phyloP scores from a whole-genome alignment of 2,329 filamentous ascomycete species.

The Fusarium protoensiforme region DNA sequence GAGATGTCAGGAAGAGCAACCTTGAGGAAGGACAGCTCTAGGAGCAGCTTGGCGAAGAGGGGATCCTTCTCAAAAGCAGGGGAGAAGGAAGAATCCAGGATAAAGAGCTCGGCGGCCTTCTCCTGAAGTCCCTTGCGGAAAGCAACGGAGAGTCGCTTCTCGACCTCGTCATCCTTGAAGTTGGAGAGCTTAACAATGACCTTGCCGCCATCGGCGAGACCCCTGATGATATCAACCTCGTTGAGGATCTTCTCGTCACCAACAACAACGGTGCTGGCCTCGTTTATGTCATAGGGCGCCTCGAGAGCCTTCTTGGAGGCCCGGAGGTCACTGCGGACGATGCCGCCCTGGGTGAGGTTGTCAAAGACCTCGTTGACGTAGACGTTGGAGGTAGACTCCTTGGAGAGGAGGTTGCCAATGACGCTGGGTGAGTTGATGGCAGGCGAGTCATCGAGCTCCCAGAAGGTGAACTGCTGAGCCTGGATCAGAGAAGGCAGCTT shows the following conservation, averaged over 20 bases:
- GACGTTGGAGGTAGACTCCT: slow-evolving; percentile 74
- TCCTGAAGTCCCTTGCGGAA: slow-evolving; percentile 78
- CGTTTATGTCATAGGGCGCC: slow-evolving; percentile 81
- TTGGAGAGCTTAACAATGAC: slow-evolving; percentile 81
- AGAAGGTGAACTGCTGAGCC: slow-evolving; percentile 90
- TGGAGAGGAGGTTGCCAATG: slow-evolving; percentile 71
- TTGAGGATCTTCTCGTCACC: slow-evolving; percentile 83
- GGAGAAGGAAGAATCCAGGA: slow-evolving; percentile 78
- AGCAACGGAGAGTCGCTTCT: slow-evolving; percentile 81
- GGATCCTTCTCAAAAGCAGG: slow-evolving; percentile 75
- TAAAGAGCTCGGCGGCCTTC: slow-evolving; percentile 76
- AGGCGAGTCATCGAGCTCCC: slow-evolving; percentile 84
- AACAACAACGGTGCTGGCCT: slow-evolving; percentile 83
- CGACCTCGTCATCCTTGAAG: slow-evolving; percentile 87
- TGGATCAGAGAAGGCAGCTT: slow-evolving; percentile 59
- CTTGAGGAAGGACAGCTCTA: slow-evolving; percentile 86
- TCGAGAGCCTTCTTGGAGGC: slow-evolving; percentile 86
- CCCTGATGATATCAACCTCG: slow-evolving; percentile 78
- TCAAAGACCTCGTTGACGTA: slow-evolving; percentile 71
- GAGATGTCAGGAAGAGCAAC: slow-evolving; percentile 76
- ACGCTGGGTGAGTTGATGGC: slow-evolving; percentile 72
- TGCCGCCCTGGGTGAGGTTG: slow-evolving; percentile 79
- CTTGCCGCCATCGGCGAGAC: slow-evolving; percentile 75
- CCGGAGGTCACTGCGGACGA: slow-evolving; percentile 85
- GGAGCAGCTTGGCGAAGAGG: slow-evolving; percentile 73